Conservation (phyloP, 208 protist species). For the Histomonas meleagridis region DNA sequence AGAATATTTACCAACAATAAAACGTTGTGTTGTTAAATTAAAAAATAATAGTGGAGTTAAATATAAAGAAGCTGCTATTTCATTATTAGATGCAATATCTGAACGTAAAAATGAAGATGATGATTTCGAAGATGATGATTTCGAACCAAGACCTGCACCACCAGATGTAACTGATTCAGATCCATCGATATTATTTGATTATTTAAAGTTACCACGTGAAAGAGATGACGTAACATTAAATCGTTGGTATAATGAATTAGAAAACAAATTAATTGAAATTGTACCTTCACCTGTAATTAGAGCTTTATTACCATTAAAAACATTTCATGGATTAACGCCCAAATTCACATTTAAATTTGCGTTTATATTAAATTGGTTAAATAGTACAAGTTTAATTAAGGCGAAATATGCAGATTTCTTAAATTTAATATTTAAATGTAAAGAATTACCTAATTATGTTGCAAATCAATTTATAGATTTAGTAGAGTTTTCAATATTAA, state of each 20-base stretch:
- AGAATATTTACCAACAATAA: not conserved
- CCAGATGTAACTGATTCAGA: not conserved
- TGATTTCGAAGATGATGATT: not conserved
- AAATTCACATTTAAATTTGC: conserved; percentile 4
- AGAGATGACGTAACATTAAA: not conserved
- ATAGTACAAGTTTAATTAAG: not conserved
- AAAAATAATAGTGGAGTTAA: not conserved
- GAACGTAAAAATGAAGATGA: not conserved
- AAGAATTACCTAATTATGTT: not conserved
- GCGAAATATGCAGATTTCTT: not conserved
- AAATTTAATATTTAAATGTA: not conserved
- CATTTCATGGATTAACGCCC: not conserved
- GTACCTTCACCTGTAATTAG: not conserved
- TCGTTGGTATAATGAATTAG: not conserved
- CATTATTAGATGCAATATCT: not conserved
- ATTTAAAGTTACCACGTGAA: not conserved
- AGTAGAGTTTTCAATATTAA: not conserved
- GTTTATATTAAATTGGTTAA: not conserved
- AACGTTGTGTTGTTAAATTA: conserved; percentile 1
- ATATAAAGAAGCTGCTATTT: not conserved
- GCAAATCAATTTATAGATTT: conserved; percentile 6
- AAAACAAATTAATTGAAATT: not conserved
- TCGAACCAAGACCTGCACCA: not conserved
- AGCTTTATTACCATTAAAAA: not conserved
- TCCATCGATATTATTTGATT: not conserved